Percentiles rank a stretch among this genome's conserved stretches.
These are phyloP conservation scores for Pogostemon cablin DNA, from an alignment of 257 asterid species.

Conservation along the genomic window DNA sequence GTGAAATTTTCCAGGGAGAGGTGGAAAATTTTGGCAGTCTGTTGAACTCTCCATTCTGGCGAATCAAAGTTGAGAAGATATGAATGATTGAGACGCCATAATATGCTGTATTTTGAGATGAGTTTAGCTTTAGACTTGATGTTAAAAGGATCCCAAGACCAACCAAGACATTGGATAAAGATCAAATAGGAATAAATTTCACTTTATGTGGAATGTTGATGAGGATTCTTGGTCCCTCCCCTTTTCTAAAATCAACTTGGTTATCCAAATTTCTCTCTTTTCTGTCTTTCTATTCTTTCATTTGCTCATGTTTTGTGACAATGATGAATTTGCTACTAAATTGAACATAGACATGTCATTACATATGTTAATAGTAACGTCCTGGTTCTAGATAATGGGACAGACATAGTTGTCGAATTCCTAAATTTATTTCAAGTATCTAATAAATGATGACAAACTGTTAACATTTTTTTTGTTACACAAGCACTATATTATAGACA, in stretches of 20 bases:
- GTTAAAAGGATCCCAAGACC: slow-evolving; percentile 15
- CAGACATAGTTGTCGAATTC: slow-evolving; percentile 12
- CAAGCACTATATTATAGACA: background rate
- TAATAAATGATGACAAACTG: slow-evolving; percentile 2
- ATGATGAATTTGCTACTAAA: slow-evolving; percentile 10
- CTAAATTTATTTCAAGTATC: slow-evolving; percentile 13
- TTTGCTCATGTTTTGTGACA: background rate
- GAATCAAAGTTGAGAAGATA: slow-evolving; percentile 26
- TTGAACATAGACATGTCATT: background rate
- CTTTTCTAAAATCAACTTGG: background rate
- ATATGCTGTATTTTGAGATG: slow-evolving; percentile 23
- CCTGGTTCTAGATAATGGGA: background rate
- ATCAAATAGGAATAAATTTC: slow-evolving; percentile 25
- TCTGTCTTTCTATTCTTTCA: background rate
- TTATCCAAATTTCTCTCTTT: background rate
- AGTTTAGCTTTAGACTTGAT: slow-evolving; percentile 25
- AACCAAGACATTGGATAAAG: background rate
- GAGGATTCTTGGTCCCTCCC: background rate
- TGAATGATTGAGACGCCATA: slow-evolving; percentile 28
- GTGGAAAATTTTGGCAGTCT: slow-evolving; percentile 1
- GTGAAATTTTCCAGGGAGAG: background rate
- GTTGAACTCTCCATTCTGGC: slow-evolving; percentile 3
- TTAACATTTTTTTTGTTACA: background rate
- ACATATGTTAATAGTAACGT: background rate
- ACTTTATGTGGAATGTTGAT: background rate